Percentiles rank a stretch among this genome's conserved stretches.
These are phyloP conservation scores for Melanomma pulvis-pyrius DNA, from an alignment of 495 filamentous ascomycete genomes.

Conservation along the genomic window DNA sequence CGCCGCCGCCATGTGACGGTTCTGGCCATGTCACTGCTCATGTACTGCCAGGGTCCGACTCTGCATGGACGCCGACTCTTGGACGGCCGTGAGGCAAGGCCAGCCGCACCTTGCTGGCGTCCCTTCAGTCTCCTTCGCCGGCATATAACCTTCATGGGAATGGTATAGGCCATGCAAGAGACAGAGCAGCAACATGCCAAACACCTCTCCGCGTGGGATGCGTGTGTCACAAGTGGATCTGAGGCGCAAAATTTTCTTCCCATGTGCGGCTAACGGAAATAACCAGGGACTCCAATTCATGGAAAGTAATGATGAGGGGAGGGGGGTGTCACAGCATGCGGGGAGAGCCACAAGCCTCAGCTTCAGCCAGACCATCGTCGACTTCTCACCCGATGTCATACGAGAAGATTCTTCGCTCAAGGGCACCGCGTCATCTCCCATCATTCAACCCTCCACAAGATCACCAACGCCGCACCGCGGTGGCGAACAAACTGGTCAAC, in stretches of 20 bases:
- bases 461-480: not conserved
- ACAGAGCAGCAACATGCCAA: not conserved
- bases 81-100: constrained; percentile 6
- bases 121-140: constrained; percentile 1
- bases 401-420: not conserved
- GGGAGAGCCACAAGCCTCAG: not conserved
- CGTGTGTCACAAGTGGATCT: constrained; percentile 25
- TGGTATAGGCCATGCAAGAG: constrained; percentile 1
- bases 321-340: not conserved
- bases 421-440: not conserved
- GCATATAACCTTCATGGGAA: not conserved
- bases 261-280: constrained; percentile 20
- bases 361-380: not conserved
- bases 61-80: not conserved
- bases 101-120: not conserved
- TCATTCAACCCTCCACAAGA: not conserved
- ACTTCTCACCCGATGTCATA: constrained; percentile 4
- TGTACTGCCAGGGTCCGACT: not conserved
- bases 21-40: constrained; percentile 4
- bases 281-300: constrained; percentile 2
- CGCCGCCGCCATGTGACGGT: constrained; percentile 24
- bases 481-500: not conserved
- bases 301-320: not conserved
- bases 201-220: constrained; percentile 17
- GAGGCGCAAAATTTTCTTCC: not conserved